Evolutionary conservation across 805 yeast genomes (phyloP).

Genomic region (Maudiozyma pseudohumilis): DNA sequence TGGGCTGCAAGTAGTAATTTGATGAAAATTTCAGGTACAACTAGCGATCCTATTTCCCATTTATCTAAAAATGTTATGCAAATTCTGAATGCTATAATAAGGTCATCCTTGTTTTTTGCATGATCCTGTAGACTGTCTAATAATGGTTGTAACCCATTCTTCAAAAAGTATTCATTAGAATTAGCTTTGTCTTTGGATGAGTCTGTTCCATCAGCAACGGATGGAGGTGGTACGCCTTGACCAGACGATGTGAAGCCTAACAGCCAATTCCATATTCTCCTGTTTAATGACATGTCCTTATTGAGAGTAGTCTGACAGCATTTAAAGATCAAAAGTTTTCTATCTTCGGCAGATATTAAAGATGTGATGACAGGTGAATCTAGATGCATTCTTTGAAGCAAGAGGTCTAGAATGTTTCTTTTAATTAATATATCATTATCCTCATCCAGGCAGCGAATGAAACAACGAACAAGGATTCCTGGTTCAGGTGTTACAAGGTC

Average conservation of each 20-base stretch:
- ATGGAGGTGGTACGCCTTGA: background rate
- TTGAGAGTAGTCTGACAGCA: constrained; percentile 62
- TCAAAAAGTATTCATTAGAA: constrained; percentile 45
- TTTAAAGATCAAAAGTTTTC: constrained; percentile 46
- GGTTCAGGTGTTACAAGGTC: constrained; percentile 67
- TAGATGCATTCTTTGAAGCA: constrained; percentile 58
- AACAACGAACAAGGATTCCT: constrained; percentile 66
- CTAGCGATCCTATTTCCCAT: constrained; percentile 82
- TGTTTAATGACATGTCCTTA: constrained; percentile 87
- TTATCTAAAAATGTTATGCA: constrained; percentile 73
- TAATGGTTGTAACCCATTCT: constrained; percentile 43
- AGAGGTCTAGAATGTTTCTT: constrained; percentile 79
- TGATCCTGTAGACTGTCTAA: constrained; percentile 43
- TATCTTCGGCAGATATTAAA: constrained; percentile 43
- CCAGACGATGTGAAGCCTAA: constrained; percentile 48
- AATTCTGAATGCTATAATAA: constrained; percentile 47
- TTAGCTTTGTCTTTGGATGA: background rate
- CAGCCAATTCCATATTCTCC: constrained; percentile 90
- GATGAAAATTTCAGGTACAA: constrained; percentile 60
- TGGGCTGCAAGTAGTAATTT: constrained; percentile 51
- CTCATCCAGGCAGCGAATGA: constrained; percentile 54
- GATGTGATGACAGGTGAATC: constrained; percentile 46
- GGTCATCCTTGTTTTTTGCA: constrained; percentile 29
- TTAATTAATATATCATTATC: constrained; percentile 65
- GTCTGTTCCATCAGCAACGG: background rate